Evolutionary conservation across 2,329 filamentous ascomycete species (phyloP), one percentile per base, ranked within the genome.

Genomic region (Phialophora expanda): DNA sequence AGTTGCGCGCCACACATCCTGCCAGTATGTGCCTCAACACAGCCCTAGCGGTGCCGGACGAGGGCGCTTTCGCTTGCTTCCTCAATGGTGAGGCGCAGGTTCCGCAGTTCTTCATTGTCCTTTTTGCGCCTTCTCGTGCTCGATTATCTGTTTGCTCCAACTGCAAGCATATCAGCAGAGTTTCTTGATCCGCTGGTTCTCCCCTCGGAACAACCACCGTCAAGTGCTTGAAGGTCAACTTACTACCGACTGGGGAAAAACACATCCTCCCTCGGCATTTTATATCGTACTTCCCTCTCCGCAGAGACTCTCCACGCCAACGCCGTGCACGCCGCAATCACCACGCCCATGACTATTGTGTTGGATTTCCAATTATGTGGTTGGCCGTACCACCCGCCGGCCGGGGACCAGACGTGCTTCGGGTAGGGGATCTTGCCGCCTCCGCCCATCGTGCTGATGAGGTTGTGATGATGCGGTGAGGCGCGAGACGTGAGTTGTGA

Each of bases 391-490:
- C 95, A 99, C 81, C 95, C 95, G 86, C 95, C 95, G 71, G 94
- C 85, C 69, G 95, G 95, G 76, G 95, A 98, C 95, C 95, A 99
- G 86, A 99, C 92, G 85, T 99, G 94, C 86, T 97, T 97, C 24
- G 76, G 84, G 74, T 85, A 90, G 86, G 87, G 86, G 73, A 91
- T 85, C 81, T 90, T 90, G 80, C 87, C 89, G 83, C 93, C 92
- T 82, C 91, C 91, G 83, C 90, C 90, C 89, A 82, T 82, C 68
- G 74, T 67, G 60, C 65, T 46, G 51, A n/a, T 20, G 41, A 51
- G 55, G 51, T 54, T 46, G 54, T 20, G 61, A 17, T 26, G 55
- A 30, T 22, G 30, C 17, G 34, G 17, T 24, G 46, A 54, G 20
- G 7, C 38, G 50, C 51, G 17, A 17, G 56, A 30, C 22, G 26